Base-by-base conservation (phyloP, 164 flowering plant species). In the grape (Vitis vinifera) region DNA sequence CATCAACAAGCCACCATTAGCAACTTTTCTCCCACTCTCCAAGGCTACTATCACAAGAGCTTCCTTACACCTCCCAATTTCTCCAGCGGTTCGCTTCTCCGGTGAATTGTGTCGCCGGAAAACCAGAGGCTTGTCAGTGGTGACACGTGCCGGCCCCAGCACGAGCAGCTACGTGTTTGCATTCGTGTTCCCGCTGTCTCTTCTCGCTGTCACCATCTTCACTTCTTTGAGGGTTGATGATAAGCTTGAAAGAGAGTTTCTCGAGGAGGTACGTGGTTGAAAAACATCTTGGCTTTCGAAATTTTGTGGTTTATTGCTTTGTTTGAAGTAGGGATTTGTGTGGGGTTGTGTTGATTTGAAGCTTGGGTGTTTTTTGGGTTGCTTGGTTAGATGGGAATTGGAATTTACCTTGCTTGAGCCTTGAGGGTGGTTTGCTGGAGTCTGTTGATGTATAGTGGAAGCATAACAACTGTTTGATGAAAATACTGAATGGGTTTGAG, bases 181-280 rank as follows among this genome's bases (percentile, higher is more conserved):
- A 1, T 87, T 92, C 66, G 72, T 84, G 17, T 73, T 94, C 27
- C 98, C 97, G 1, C 67, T 91, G 52, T 81, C 98, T 62, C 93
- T 94, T 63, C 77, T 94, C 57, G 79, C 74, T 17, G 79, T 75
- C 72, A 94, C 98, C 62, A 56, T 88, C 76, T 82, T 94, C 76
- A 77, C 91, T 60, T 81, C 98, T 27, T 74, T 87, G 9, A 84
- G 75, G 67, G 82, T 92, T 56, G 87, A 86, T n/a, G 91, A 91
- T 66, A 82, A 86, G 81, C 98, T 94, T 73, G 98, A 94, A 76
- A 49, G 71, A 55, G 81, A 92, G 30, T 94, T 68, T 75, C 80
- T 88, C 5, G 92, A 92, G 65, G 98, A 94, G 91, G 98, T 94
- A 79, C 0, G 11, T 7, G 44, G 4, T 11, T 57, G 31, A 1